Conservation (phyloP, 345 rosid species). For the Heritiera fomes region DNA sequence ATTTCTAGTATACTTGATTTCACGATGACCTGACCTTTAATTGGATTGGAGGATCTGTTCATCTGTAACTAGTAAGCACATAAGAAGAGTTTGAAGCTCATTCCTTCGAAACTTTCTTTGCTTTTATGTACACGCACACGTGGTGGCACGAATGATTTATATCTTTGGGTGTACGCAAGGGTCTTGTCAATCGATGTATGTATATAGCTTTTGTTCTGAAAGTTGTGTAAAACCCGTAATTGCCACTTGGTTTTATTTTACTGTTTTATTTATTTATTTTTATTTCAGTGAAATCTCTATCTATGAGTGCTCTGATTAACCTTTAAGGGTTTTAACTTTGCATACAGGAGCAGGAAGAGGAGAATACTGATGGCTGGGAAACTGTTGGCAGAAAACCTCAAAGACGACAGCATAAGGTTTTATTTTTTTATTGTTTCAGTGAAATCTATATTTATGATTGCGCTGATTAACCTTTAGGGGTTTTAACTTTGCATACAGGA, state of each 20-base stretch:
- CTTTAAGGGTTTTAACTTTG: slow-evolving; percentile 3
- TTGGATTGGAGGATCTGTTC: not conserved
- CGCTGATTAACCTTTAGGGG: not conserved
- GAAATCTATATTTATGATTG: not conserved
- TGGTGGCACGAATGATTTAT: not conserved
- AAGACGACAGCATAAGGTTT: slow-evolving; percentile 29
- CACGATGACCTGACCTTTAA: not conserved
- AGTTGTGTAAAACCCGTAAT: slow-evolving; percentile 22
- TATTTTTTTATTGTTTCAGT: not conserved
- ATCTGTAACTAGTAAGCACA: not conserved
- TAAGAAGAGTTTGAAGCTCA: not conserved
- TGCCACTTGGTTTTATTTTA: not conserved
- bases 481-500: slow-evolving; percentile 34
- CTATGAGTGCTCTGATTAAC: not conserved
- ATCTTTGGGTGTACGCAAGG: not conserved
- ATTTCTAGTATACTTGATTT: not conserved
- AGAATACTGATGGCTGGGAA: slow-evolving; percentile 78
- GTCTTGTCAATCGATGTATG: not conserved
- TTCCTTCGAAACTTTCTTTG: not conserved
- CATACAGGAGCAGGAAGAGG: slow-evolving; percentile 39
- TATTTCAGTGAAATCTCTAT: not conserved
- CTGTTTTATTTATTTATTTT: not conserved
- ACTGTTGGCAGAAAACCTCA: slow-evolving; percentile 65
- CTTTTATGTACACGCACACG: not conserved
- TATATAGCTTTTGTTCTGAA: not conserved